phyloP scores from a whole-genome alignment of 2,329 filamentous ascomycete genomes.

The Claviceps pazoutovae region DNA sequence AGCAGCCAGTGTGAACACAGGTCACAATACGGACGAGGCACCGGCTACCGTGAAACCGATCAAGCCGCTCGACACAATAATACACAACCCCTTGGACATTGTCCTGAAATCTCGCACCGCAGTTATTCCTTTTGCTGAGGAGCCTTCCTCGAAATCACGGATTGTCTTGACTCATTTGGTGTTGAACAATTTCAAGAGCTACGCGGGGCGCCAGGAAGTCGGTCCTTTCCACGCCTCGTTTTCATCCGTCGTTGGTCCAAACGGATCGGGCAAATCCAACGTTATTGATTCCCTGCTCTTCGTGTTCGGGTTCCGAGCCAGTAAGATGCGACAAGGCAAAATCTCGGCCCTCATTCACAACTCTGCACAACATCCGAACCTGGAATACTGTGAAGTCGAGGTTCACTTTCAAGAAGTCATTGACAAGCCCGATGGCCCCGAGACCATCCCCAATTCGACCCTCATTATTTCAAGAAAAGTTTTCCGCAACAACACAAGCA shows the following conservation, averaged over 20 bases:
- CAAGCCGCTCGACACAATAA: conserved; percentile 59
- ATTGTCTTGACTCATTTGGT: conserved; percentile 89
- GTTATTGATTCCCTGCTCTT: conserved; percentile 97
- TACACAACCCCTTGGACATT: conserved; percentile 90
- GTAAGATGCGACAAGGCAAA: conserved; percentile 98
- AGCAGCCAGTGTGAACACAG: conserved; percentile 43
- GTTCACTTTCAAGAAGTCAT: conserved; percentile 95
- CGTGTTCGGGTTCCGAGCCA: conserved; percentile 97
- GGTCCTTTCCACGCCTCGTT: conserved; percentile 95
- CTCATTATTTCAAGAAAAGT: conserved; percentile 81
- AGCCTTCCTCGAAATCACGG: conserved; percentile 64
- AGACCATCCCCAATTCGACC: conserved; percentile 70
- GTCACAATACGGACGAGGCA: conserved; percentile 14
- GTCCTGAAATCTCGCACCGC: conserved; percentile 71
- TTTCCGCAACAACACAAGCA: conserved; percentile 96
- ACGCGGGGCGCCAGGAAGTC: conserved; percentile 87
- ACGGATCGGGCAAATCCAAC: conserved; percentile 96
- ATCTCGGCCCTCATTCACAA: conserved; percentile 97
- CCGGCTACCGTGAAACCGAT: conserved; percentile 49
- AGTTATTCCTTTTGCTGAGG: conserved; percentile 54
- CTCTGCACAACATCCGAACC: conserved; percentile 70
- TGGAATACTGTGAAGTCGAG: conserved; percentile 87
- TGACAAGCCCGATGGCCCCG: conserved; percentile 62
- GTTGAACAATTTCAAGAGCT: conserved; percentile 97
- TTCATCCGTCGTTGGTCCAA: conserved; percentile 93